Base-by-base conservation (phyloP, 2,329 filamentous ascomycete genomes). In the Lachnellula arida region DNA sequence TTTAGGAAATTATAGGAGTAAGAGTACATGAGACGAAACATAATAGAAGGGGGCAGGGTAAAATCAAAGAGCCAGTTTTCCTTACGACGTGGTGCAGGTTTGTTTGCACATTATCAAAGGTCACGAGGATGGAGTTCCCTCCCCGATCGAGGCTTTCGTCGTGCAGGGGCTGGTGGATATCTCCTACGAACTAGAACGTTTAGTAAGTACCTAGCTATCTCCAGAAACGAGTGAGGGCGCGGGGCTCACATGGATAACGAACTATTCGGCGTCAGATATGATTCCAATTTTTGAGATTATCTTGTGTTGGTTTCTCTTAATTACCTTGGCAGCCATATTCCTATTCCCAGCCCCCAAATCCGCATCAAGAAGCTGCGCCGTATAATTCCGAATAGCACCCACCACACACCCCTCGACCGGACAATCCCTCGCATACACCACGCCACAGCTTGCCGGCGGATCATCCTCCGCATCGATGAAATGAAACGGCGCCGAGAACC, bases 121-220 rank as follows among this genome's bases (percentile, higher is more conserved):
- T 74, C 1, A 91, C 87, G 14, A 76, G 70, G 63, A 91, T 87
- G 11, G 79, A 78, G 63, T 91, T 91, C 0, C 87, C 87, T 53
- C 88, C 88, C 22, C 78, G 73, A 2, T 78, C 76, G 6, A 86
- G 79, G 54, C 85, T 77, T 70, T 88, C 85, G 53, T 80, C 81
- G 69, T 88, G 85, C 55, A 88, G 74, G 32, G 85, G 85, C 72
- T 88, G 83, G 70, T 88, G 85, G 57, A 88, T 81, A 69, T 89
- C 87, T 53, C 84, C 84, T 53, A 89, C 72, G 67, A 89, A 89
- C 71, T 89, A 82, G 42, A 85, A 71, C 55, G 86, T 75, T 40
- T 22, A 17, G 22, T 58, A 11, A 65, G 56, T 47, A 47, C 2
- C 22, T n/a, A 2, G 17, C 22, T n/a, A 2, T 32, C n/a, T 28